Evolutionary conservation across 495 filamentous ascomycete genomes (phyloP).

Genomic region (Penicillium chermesinum): DNA sequence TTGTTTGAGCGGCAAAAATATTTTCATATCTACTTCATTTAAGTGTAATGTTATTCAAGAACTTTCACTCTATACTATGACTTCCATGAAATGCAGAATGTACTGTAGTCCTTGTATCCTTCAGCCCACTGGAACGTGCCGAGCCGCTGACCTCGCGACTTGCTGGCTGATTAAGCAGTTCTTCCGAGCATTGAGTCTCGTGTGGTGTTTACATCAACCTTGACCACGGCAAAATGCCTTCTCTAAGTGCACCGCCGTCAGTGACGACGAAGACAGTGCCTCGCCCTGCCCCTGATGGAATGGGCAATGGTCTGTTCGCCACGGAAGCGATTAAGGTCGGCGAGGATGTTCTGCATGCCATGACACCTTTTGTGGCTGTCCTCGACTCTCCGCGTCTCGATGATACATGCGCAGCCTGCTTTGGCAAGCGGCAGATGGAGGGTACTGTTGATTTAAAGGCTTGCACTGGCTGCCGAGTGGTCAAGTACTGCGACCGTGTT

Average conservation of each 20-base stretch:
- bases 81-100: no score
- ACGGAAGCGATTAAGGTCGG: slow-evolving; percentile 29
- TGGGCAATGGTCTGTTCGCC: slow-evolving; percentile 43
- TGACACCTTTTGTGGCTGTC: slow-evolving; percentile 39
- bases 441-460: slow-evolving; percentile 36
- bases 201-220: neutral
- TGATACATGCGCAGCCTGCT: slow-evolving; percentile 43
- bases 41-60: slow-evolving; percentile 5
- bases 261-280: slow-evolving; percentile 27
- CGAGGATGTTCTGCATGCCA: slow-evolving; percentile 34
- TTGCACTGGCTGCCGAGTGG: slow-evolving; percentile 57
- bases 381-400: slow-evolving; percentile 37
- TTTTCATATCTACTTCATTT: slow-evolving; percentile 1
- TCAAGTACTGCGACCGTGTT: slow-evolving; percentile 65
- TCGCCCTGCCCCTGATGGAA: slow-evolving; percentile 23
- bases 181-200: neutral
- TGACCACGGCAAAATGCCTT: slow-evolving; percentile 16
- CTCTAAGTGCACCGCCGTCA: slow-evolving; percentile 13
- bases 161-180: neutral
- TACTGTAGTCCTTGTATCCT: neutral
- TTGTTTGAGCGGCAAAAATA: slow-evolving; percentile 32
- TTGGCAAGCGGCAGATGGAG: slow-evolving; percentile 29
- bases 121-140: no score
- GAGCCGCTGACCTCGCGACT: no score
- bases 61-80: slow-evolving; percentile 12